Base-by-base conservation (phyloP, 2,329 filamentous ascomycete species). In the Pezicula neosporulosa region DNA sequence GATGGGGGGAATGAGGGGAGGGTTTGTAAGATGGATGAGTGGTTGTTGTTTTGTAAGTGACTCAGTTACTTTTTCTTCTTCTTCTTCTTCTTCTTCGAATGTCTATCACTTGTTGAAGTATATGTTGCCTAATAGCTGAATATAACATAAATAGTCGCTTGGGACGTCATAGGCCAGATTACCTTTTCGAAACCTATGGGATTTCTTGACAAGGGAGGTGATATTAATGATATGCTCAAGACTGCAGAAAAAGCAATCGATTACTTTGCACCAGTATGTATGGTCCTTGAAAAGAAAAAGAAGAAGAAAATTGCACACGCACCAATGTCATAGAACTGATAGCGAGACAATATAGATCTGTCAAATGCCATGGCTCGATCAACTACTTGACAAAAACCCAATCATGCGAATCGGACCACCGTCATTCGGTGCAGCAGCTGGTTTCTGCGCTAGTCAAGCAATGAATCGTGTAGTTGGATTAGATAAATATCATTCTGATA, bases 141-240 rank as follows among this genome's bases (percentile, higher is more conserved):
- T 37, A 21, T 16, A 37, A 37, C 3, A 13, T 16, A 37, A 13
- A 13, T 16, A 37, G 35, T 67, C 52, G 62, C 69, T 7, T 72
- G 68, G 58, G 70, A 74, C 54, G 66, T 71, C 2, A 66, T 74
- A 53, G 66, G 66, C 13, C 61, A 70, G 44, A 46, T 74, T n/a
- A 69, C 66, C n/a, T 73, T 72, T 43, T 65, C 67, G 15, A 63
- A 60, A 6, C 64, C 66, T 41, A 71, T 72, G 55, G 70, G 71
- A 4, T 72, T 71, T 54, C 55, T 73, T 24, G 57, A 70, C 35
- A 54, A 62, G 7, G 58, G 63, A 3, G 49, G 54, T 6, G 71
- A 75, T 51, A 49, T 68, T 48, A 59, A 61, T 16, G 65, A 64
- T 6, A 66, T 66, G 43, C 69, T 73, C 19, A 52, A 19, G 13